Evolutionary conservation across 2,329 filamentous ascomycete species (phyloP), one percentile per base, ranked within the genome.

Genomic region (Fusarium subglutinans): DNA sequence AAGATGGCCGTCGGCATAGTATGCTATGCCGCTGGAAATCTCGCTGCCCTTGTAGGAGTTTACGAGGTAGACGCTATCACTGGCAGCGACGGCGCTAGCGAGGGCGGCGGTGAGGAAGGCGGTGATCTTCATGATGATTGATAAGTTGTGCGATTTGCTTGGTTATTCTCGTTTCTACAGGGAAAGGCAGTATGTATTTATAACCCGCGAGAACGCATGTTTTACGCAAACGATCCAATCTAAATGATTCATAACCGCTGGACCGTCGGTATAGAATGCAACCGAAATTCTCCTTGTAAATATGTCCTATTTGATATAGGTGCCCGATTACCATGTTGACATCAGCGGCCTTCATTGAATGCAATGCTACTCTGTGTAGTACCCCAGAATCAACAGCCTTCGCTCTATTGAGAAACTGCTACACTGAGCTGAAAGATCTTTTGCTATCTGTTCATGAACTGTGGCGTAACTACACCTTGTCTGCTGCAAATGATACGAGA

Each of bases 11-110:
- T 66, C 58, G 8, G 26, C 47, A 13, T 55, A 66, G 5, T 45
- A 65, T 40, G 58, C 63, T 20, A 65, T 65, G 4, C 63, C 63
- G 12, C 63, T 65, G 10, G 63, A 65, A 13, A 45, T n/a, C 13
- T 65, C 58, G 1, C 11, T 64, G 6, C 63, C 58, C 18, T 64
- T 63, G 26, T 22, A n/a, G 14, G 58, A 65, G 28, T 65, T 65
- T 10, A 65, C 63, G 3, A 65, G 63, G 17, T 65, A 65, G 7
- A 65, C n/a, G 8, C 26, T 38, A 14, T 65, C 63, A 3, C 26
- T 13, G 12, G 38, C 40, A 5, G n/a, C 13, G 4, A 41, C 26
- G 12, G 45, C 18, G 4, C 33, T 15, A 38, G n/a, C 38, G 1
- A 63, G 24, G 6, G n/a, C 11, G 15, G 30, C 5, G 12, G 38